phyloP scores from a whole-genome alignment of 371 early-diverging fungal species.

The Choanephora cucurbitarum region DNA sequence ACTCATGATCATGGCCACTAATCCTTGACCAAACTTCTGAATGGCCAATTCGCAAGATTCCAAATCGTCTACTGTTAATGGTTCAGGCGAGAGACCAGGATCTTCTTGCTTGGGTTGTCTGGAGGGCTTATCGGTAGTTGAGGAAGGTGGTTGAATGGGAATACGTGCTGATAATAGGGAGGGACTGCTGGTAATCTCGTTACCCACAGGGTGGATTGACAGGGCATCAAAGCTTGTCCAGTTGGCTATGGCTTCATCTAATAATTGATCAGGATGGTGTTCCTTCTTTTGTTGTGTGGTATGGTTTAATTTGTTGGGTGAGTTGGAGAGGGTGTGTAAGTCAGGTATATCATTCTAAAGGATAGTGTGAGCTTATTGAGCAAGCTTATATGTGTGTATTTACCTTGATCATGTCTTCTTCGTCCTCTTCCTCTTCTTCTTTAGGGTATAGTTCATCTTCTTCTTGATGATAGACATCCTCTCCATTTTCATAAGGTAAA shows the following conservation, averaged over 20 bases:
- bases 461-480: neutral
- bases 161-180: constrained; percentile 18
- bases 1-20: constrained; percentile 55
- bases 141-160: constrained; percentile 11
- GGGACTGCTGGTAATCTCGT: constrained; percentile 8
- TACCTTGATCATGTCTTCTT: neutral
- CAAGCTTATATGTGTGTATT: neutral
- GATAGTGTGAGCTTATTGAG: too few relatives aligned
- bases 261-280: constrained; percentile 13
- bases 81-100: constrained; percentile 41
- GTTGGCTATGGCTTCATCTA: constrained; percentile 24
- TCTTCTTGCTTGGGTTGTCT: constrained; percentile 17
- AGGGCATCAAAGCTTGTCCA: constrained; percentile 32
- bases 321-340: too few relatives aligned
- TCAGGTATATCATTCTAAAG: too few relatives aligned
- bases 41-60: constrained; percentile 51
- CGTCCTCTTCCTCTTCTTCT: constrained; percentile 2
- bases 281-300: neutral
- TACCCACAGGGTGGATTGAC: constrained; percentile 8
- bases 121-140: neutral
- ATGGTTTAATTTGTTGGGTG: too few relatives aligned
- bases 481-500: constrained; percentile 12
- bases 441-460: neutral
- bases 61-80: constrained; percentile 50
- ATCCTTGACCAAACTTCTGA: constrained; percentile 49